A percentile compares a stretch with the other conserved stretches of the same genome.
phyloP scores from a whole-genome alignment of 225 moss, liverwort and hornwort genomes.

The Marchantia paleacea region DNA sequence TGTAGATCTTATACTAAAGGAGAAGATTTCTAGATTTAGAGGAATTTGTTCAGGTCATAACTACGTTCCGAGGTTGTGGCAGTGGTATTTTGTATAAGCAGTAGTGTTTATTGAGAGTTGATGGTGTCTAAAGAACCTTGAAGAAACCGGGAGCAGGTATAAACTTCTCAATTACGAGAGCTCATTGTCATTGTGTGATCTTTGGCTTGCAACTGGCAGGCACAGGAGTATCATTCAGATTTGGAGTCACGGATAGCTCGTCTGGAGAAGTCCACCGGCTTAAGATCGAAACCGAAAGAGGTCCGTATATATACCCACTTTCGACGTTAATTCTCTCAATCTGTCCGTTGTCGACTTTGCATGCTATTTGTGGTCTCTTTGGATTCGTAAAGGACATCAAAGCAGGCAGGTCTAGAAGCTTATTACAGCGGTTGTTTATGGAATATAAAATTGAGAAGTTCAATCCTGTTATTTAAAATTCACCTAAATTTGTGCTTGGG shows the following conservation, averaged over 20 bases:
- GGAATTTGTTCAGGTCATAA: too few relatives aligned
- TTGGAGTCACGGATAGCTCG: constrained; percentile 42
- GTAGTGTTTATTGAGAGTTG: too few relatives aligned
- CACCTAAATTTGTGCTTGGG: too few relatives aligned
- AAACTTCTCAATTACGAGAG: background rate
- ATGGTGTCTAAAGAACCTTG: background rate
- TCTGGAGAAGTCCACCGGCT: constrained; percentile 35
- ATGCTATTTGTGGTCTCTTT: background rate
- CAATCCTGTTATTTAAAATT: background rate
- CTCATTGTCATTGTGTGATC: background rate
- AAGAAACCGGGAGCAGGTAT: background rate
- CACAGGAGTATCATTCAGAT: constrained; percentile 41
- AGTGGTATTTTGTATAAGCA: too few relatives aligned
- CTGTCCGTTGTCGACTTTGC: too few relatives aligned
- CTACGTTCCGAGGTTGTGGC: too few relatives aligned
- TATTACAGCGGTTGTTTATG: background rate
- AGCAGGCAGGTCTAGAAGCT: background rate
- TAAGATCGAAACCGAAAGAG: constrained; percentile 26
- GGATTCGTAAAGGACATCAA: background rate
- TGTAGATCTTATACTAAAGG: too few relatives aligned
- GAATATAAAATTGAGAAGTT: background rate
- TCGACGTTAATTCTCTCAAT: background rate
- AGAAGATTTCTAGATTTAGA: too few relatives aligned
- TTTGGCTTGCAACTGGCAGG: constrained; percentile 23
- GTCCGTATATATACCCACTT: constrained; percentile 2